phyloP scores from a whole-genome alignment of 768 basidiomycete species.

The Neoboletus magnificus region DNA sequence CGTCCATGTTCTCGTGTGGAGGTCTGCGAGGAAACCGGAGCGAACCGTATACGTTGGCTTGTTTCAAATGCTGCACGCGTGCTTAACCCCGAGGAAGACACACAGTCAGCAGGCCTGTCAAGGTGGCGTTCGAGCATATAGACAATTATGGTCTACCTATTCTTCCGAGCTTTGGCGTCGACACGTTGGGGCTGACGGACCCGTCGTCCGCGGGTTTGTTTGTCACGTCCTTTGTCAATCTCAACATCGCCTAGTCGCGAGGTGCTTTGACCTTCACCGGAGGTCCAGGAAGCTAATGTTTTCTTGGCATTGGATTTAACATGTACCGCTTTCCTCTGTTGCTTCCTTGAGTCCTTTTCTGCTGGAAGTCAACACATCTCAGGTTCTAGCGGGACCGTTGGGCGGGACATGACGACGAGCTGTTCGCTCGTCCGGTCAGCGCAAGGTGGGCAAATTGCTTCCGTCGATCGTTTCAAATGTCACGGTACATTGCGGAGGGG shows the following conservation, averaged over 20 bases:
- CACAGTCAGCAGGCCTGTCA: background rate
- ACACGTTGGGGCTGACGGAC: background rate
- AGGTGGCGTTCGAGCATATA: background rate
- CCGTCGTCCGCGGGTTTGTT: background rate
- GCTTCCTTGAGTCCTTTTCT: background rate
- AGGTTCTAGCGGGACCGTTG: too few species aligned
- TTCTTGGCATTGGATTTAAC: background rate
- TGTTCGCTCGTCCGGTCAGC: background rate
- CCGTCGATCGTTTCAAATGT: background rate
- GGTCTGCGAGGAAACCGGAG: background rate
- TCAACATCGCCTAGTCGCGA: background rate
- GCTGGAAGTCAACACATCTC: too few species aligned
- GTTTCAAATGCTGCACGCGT: background rate
- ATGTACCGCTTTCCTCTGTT: background rate
- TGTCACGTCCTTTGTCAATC: background rate
- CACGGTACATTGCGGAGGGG: too few species aligned
- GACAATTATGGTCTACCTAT: too few species aligned
- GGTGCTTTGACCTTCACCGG: background rate
- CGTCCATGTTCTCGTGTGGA: background rate
- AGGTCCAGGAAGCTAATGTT: background rate
- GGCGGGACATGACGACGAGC: too few species aligned
- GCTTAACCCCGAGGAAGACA: background rate
- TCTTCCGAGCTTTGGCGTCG: background rate
- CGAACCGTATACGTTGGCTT: background rate
- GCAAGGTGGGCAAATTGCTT: background rate